A percentile compares a stretch with the other conserved stretches of the same genome.
Conservation (phyloP, 148 eudicot species). For the Polygonum aviculare region DNA sequence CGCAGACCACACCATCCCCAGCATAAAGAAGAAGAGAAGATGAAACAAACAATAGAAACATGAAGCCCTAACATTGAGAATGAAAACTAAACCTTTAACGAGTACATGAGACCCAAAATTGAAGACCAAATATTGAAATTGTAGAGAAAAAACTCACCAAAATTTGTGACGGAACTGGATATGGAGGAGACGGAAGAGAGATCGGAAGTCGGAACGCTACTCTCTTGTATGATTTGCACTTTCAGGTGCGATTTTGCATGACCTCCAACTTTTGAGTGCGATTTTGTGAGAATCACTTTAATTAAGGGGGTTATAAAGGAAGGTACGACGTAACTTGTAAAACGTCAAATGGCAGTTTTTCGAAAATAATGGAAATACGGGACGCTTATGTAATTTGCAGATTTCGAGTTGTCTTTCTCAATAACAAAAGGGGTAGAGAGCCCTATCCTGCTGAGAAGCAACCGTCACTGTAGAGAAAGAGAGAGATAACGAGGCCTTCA, state of each 20-base stretch:
- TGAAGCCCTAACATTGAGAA: neutral
- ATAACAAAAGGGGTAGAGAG: neutral
- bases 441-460: slow-evolving; percentile 10
- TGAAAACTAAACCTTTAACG: neutral
- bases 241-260: no score
- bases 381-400: neutral
- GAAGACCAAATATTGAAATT: neutral
- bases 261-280: no score
- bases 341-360: neutral
- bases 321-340: neutral
- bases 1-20: neutral
- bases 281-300: no score
- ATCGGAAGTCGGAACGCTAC: no score
- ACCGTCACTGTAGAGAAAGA: neutral
- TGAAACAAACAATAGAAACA: no score
- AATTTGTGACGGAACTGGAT: neutral
- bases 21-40: neutral
- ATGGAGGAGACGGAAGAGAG: neutral
- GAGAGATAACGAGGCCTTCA: neutral
- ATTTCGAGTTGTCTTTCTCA: neutral
- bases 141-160: neutral
- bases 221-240: no score
- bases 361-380: neutral
- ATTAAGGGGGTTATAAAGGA: no score
- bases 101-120: neutral